A percentile compares a stretch with the other conserved stretches of the same genome.
These are phyloP conservation scores for Aspergillus funiculosus DNA, from an alignment of 495 filamentous ascomycete genomes.

Conservation along the genomic window DNA sequence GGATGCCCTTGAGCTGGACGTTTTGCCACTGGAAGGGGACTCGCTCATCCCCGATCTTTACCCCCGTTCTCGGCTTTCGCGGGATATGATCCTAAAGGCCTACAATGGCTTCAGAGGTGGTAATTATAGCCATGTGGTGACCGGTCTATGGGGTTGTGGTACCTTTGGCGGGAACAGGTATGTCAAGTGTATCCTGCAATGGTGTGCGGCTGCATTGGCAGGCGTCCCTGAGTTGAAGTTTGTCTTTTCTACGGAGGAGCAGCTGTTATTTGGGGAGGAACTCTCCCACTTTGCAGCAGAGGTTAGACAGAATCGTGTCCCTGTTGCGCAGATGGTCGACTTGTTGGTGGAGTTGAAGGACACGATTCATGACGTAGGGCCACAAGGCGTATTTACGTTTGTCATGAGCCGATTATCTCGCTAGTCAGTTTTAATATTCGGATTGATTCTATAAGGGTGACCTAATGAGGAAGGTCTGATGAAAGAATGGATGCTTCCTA, in stretches of 20 bases:
- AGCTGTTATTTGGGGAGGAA: background rate
- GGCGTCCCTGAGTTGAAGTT: background rate
- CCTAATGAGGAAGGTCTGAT: no score
- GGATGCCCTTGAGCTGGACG: slow-evolving; percentile 3
- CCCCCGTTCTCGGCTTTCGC: background rate
- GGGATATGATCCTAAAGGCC: slow-evolving; percentile 2
- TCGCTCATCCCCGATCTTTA: slow-evolving; percentile 3
- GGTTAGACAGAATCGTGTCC: background rate
- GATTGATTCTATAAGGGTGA: no score
- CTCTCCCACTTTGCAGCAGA: background rate
- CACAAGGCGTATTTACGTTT: background rate
- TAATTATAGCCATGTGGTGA: background rate
- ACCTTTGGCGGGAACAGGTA: slow-evolving; percentile 2
- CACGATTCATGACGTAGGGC: background rate
- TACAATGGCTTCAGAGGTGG: background rate
- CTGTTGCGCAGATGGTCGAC: background rate
- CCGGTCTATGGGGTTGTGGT: slow-evolving; percentile 4
- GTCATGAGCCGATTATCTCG: background rate
- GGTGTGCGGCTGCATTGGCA: background rate
- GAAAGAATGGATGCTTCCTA: no score
- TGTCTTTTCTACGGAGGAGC: background rate
- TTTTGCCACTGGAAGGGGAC: background rate
- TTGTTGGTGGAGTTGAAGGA: background rate
- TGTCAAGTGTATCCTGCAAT: slow-evolving; percentile 6
- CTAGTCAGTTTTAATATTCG: no score